Evolutionary conservation across 2,329 filamentous ascomycete species (phyloP).

Genomic region (Apiospora arundinis): DNA sequence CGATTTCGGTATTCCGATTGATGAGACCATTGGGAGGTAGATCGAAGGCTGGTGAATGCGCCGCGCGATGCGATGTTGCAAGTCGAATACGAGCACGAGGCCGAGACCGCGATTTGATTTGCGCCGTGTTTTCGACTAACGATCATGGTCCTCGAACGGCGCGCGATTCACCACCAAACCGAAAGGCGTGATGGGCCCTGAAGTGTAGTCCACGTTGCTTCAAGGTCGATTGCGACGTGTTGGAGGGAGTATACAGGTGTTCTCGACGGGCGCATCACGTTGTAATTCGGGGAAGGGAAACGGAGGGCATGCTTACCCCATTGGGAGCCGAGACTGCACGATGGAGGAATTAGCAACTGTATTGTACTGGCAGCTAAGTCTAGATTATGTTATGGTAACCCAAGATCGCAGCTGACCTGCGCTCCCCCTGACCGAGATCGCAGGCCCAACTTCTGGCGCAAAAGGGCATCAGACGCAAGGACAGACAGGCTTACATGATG

Average conservation of each 20-base stretch:
- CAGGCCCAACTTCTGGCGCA: neutral
- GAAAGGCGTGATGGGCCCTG: neutral
- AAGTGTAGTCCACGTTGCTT: neutral
- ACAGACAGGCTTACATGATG: constrained; percentile 11
- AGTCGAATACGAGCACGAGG: neutral
- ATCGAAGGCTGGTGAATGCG: neutral
- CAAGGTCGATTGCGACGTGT: neutral
- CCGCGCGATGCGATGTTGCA: neutral
- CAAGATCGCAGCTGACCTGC: neutral
- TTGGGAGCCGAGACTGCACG: constrained; percentile 24
- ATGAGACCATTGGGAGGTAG: neutral
- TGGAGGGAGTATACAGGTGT: constrained; percentile 18
- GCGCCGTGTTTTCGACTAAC: neutral
- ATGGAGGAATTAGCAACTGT: constrained; percentile 9
- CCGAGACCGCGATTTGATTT: neutral
- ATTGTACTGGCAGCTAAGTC: neutral
- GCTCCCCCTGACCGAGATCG: neutral
- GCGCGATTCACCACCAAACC: neutral
- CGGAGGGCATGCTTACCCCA: constrained; percentile 22
- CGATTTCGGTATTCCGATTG: neutral
- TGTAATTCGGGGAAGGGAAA: constrained; percentile 17
- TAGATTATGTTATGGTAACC: neutral
- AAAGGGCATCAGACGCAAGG: neutral
- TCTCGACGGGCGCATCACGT: constrained; percentile 2
- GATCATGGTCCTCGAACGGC: neutral